These are phyloP conservation scores for Hyaloscypha bicolor DNA, from an alignment of 495 filamentous ascomycete species.

Conservation along the genomic window DNA sequence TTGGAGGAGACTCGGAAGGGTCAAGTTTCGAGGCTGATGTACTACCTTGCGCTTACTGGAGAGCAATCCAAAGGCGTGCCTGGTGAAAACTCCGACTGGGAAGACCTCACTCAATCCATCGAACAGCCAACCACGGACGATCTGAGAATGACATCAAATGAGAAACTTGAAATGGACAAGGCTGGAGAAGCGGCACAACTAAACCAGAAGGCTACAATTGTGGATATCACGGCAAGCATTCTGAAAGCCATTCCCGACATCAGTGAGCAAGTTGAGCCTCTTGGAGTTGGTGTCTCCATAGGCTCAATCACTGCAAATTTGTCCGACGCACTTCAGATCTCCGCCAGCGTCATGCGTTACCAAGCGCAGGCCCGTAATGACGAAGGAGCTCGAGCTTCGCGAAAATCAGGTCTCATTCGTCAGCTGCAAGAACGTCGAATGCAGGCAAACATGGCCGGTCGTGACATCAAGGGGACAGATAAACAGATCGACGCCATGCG, in stretches of 20 bases:
- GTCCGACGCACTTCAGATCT: background rate
- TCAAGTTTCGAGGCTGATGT: background rate
- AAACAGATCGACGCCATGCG: slow-evolving; percentile 33
- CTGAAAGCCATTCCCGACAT: background rate
- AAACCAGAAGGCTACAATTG: background rate
- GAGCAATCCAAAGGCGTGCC: background rate
- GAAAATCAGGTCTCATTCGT: background rate
- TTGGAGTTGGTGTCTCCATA: background rate
- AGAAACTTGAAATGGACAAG: background rate
- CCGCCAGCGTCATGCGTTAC: no score
- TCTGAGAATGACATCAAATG: background rate
- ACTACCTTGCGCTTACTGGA: background rate
- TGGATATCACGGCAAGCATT: background rate
- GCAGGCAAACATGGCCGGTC: slow-evolving; percentile 34
- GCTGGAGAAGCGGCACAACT: background rate
- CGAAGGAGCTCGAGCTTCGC: no score
- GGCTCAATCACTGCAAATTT: background rate
- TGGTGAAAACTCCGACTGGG: background rate
- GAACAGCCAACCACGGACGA: background rate
- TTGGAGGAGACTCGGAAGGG: slow-evolving; percentile 22
- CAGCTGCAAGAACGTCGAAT: slow-evolving; percentile 32
- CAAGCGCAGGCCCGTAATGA: no score
- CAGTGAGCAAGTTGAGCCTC: background rate
- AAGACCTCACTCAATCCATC: background rate
- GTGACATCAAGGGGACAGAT: slow-evolving; percentile 38